Conservation (phyloP, 345 rosid species). For the Lumnitzera littorea region DNA sequence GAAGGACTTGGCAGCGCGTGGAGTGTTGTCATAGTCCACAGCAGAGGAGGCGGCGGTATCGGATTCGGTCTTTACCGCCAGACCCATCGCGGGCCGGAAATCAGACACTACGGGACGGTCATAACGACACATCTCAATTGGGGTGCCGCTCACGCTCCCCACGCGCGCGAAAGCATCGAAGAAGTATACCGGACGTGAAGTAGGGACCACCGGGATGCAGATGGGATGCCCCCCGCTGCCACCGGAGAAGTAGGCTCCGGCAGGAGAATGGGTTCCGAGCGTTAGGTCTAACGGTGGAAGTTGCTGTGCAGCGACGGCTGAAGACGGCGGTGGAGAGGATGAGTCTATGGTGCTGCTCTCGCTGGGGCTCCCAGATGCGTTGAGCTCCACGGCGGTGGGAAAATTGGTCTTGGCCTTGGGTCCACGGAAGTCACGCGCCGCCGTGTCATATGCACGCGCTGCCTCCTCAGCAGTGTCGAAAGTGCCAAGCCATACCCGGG, state of each 20-base stretch:
- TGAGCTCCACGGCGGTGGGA: slow-evolving; percentile 28
- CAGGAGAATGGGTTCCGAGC: slow-evolving; percentile 26
- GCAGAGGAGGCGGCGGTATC: slow-evolving; percentile 60
- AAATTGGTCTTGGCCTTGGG: slow-evolving; percentile 83
- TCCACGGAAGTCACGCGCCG: slow-evolving; percentile 87
- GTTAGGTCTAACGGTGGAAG: slow-evolving; percentile 41
- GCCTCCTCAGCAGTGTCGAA: slow-evolving; percentile 89
- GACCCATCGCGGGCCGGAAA: slow-evolving; percentile 6
- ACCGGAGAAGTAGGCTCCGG: slow-evolving; percentile 8
- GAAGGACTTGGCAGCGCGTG: slow-evolving; percentile 13
- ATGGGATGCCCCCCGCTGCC: slow-evolving; percentile 6
- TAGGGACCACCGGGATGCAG: slow-evolving; percentile 8
- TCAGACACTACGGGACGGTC: slow-evolving; percentile 17
- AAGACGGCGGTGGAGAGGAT: slow-evolving; percentile 43
- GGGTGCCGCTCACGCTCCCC: slow-evolving; percentile 4
- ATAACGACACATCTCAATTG: slow-evolving; percentile 19
- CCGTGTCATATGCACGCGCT: slow-evolving; percentile 83
- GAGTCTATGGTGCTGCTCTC: slow-evolving; percentile 76
- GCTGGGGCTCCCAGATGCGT: slow-evolving; percentile 51
- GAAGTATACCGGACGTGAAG: slow-evolving; percentile 33
- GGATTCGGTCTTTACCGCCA: slow-evolving; percentile 49
- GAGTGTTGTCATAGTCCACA: slow-evolving; percentile 24
- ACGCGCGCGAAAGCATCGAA: slow-evolving; percentile 47
- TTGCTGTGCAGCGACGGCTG: slow-evolving; percentile 6
- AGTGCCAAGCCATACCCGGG: slow-evolving; percentile 95